Percentiles rank a stretch among this genome's conserved stretches.
Conservation (phyloP, 768 basidiomycete species). For the Mycena metata region DNA sequence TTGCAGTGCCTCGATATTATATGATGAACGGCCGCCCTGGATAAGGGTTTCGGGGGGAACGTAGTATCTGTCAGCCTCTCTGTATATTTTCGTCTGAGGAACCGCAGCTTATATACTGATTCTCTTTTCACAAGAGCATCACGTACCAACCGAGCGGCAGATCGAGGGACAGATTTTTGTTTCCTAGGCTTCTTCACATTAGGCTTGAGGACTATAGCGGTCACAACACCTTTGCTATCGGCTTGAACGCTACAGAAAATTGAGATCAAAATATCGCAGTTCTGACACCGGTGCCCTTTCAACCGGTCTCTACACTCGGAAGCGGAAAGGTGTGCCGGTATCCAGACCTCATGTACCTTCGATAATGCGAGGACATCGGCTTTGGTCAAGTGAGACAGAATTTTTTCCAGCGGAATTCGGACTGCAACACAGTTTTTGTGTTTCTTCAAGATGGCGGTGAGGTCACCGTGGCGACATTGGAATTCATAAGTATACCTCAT, state of each 20-base stretch:
- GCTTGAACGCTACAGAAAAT: neutral
- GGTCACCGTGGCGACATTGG: neutral
- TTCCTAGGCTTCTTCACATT: neutral
- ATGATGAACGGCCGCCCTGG: neutral
- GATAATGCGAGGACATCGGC: neutral
- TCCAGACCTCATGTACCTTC: neutral
- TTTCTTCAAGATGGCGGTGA: neutral
- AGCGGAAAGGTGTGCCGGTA: neutral
- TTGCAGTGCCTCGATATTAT: constrained; percentile 1
- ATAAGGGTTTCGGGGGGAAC: neutral
- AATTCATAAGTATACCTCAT: neutral
- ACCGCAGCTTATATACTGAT: neutral
- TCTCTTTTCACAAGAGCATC: neutral
- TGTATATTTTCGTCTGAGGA: neutral
- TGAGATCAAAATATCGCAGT: neutral
- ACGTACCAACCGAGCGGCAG: neutral
- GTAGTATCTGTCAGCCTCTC: neutral
- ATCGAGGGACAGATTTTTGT: neutral
- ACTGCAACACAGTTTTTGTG: neutral
- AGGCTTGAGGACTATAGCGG: no score
- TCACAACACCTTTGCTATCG: neutral
- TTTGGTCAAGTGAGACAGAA: neutral
- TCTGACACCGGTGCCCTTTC: neutral
- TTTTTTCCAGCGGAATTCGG: neutral
- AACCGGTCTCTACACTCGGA: neutral